Base-by-base conservation (phyloP, 139 green algal species). In the Zygnema cylindricum region DNA sequence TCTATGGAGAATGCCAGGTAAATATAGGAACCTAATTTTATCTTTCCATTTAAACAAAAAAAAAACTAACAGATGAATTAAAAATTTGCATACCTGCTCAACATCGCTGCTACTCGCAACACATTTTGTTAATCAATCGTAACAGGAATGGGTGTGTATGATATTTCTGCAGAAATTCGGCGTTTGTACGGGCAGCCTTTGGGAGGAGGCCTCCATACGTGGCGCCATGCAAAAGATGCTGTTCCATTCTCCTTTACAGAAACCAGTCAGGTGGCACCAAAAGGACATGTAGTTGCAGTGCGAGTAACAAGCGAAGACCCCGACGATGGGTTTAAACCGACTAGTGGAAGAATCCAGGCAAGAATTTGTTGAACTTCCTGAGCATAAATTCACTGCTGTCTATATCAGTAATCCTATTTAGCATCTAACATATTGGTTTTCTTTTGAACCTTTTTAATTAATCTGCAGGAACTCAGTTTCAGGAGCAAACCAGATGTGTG, bases 271-370 rank as follows among this genome's bases (percentile, higher is more conserved):
- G 11, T 11, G 71, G 7, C 71, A 69, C 73, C 41, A 33, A 40
- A 35, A 89, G 91, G 96, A 1, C 96, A 98, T 87, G 95, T 97
- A 33, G 92, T 98, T 1, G 96, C 96, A 3, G 96, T 98, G 82
- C 94, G 98, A 43, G 94, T 99, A 76, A 99, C 98, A 0, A 95
- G 94, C 0, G 97, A 99, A 92, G 96, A 99, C 82, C 96, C 97
- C 0, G 93, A 97, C 35, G 95, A 97, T 77, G 97, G 97, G 55
- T 99, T 99, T 95, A 99, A 99, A 93, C 97, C 97, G 69, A 99
- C 97, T 0, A 96, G 93, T 42, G 97, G 97, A 3, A 75, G 78
- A 3, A 86, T 86, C 30, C 81, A 86, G 40, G 81, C 1, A n/a
- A n/a, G n/a, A n/a, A n/a, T n/a, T n/a, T n/a, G n/a, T n/a, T n/a